Evolutionary conservation across 495 filamentous ascomycete species (phyloP).

Genomic region (Penicillium desertorum): DNA sequence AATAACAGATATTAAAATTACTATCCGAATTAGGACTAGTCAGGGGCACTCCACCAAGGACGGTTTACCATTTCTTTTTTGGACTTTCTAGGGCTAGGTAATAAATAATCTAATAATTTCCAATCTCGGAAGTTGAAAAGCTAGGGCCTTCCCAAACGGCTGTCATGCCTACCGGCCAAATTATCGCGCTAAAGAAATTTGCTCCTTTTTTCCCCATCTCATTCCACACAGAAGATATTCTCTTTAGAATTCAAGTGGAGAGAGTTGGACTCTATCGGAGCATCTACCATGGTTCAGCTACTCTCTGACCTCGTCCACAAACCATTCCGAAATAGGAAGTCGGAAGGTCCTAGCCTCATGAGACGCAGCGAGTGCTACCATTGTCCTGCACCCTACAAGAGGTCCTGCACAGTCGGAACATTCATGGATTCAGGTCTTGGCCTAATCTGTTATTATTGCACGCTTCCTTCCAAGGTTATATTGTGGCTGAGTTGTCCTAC

Average conservation of each 20-base stretch:
- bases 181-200: conserved; percentile 17
- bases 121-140: conserved; percentile 16
- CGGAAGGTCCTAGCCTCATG: background rate
- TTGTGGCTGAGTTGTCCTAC: conserved; percentile 9
- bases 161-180: conserved; percentile 26
- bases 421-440: conserved; percentile 14
- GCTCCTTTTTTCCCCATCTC: conserved; percentile 4
- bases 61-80: background rate
- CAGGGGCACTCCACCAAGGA: conserved; percentile 6
- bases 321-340: background rate
- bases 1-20: background rate
- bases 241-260: background rate
- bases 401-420: conserved; percentile 24
- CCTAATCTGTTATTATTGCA: background rate
- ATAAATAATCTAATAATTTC: background rate
- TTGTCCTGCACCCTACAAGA: conserved; percentile 30
- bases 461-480: background rate
- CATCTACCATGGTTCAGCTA: conserved; percentile 9
- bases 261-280: background rate
- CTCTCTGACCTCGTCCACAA: background rate
- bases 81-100: background rate
- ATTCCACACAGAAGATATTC: conserved; percentile 7
- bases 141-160: conserved; percentile 25
- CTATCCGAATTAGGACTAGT: conserved; percentile 8
- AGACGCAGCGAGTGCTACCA: background rate